Conservation (phyloP, 1,284 basidiomycete genomes). For the Vanrija pseudolonga region DNA sequence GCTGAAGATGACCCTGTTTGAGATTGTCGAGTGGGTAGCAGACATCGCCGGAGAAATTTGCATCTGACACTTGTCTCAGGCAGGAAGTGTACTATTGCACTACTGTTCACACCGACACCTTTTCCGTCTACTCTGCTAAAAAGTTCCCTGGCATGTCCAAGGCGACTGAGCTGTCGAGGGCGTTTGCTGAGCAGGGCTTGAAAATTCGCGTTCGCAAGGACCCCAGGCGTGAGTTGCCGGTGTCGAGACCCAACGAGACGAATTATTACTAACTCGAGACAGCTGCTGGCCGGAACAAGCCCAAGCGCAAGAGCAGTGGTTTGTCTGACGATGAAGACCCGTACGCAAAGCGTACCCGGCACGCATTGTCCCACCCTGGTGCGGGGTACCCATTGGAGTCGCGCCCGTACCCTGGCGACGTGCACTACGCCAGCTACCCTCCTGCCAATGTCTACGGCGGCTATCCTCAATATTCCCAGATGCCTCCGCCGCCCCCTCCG, state of each 20-base stretch:
- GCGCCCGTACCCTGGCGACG: slow-evolving; percentile 9
- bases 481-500: slow-evolving; percentile 11
- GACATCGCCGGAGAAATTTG: not conserved
- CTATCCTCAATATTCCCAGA: slow-evolving; percentile 7
- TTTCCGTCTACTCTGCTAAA: slow-evolving; percentile 85
- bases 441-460: slow-evolving; percentile 4
- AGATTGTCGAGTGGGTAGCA: slow-evolving; percentile 77
- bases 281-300: slow-evolving; percentile 13
- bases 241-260: slow-evolving; percentile 43
- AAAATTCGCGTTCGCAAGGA: slow-evolving; percentile 89
- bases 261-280: slow-evolving; percentile 17
- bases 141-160: slow-evolving; percentile 88
- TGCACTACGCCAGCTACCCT: slow-evolving; percentile 12
- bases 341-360: slow-evolving; percentile 7
- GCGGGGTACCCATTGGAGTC: slow-evolving; percentile 1
- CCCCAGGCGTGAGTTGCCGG: slow-evolving; percentile 33
- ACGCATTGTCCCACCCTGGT: slow-evolving; percentile 5
- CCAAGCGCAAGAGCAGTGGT: slow-evolving; percentile 17
- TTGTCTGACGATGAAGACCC: slow-evolving; percentile 17
- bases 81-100: slow-evolving; percentile 82
- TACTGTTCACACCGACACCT: slow-evolving; percentile 76
- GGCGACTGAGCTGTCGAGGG: slow-evolving; percentile 80
- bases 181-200: slow-evolving; percentile 84
- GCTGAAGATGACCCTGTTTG: slow-evolving; percentile 85
- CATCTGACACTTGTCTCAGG: slow-evolving; percentile 47